Evolutionary conservation across 371 early-diverging fungal genomes (phyloP).

Genomic region (Rhizopus stolonifer): DNA sequence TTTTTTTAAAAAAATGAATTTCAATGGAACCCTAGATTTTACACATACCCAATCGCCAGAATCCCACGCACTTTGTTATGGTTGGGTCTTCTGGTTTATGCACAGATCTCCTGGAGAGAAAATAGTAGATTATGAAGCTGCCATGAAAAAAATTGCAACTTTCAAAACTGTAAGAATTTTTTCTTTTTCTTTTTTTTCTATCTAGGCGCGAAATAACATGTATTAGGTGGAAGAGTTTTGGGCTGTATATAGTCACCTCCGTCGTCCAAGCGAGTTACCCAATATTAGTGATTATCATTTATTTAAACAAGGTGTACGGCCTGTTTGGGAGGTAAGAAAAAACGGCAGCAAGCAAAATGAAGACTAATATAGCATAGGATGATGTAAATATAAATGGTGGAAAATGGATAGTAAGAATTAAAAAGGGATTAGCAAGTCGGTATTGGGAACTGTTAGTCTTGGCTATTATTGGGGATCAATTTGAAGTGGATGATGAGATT

Average conservation of each 20-base stretch:
- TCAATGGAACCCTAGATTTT: not conserved
- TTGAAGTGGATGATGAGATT: constrained; percentile 86
- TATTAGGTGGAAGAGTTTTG: constrained; percentile 90
- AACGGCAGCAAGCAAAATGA: not conserved
- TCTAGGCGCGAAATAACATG: not conserved
- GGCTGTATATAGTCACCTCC: constrained; percentile 85
- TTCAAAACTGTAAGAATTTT: constrained; percentile 68
- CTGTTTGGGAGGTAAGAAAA: constrained; percentile 91
- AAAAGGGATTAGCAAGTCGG: constrained; percentile 90
- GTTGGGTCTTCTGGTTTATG: constrained; percentile 92
- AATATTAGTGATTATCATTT: constrained; percentile 93
- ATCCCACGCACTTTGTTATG: constrained; percentile 55
- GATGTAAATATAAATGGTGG: constrained; percentile 91
- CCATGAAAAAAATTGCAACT: constrained; percentile 83
- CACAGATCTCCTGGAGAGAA: constrained; percentile 86
- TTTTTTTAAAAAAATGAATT: constrained; percentile 2
- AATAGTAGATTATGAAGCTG: constrained; percentile 83
- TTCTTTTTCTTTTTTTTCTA: too few relatives aligned
- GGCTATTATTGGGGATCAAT: constrained; percentile 92
- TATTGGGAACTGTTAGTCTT: constrained; percentile 93
- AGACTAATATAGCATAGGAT: constrained; percentile 47
- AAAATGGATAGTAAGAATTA: constrained; percentile 96
- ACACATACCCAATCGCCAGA: constrained; percentile 3
- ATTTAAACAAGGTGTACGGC: constrained; percentile 94
- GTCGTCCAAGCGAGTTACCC: constrained; percentile 84